Evolutionary conservation across 2,329 filamentous ascomycete genomes (phyloP), one percentile per base, ranked within the genome.

Genomic region (Harringtonia lauricola): DNA sequence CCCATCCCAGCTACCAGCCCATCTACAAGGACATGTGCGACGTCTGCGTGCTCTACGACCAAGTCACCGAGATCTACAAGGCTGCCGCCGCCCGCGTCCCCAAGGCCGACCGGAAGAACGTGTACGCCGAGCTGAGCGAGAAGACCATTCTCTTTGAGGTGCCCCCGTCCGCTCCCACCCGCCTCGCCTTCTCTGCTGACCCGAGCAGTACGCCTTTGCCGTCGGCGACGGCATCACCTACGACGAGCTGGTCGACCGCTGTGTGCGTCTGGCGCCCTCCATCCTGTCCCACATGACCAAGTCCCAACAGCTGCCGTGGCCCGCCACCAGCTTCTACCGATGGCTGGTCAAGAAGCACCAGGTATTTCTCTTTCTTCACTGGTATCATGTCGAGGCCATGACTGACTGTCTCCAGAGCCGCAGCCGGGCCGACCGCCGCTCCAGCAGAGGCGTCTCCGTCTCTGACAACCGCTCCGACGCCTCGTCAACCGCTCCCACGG

Each of bases 41-140:
- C 55, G 80, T 76, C 2, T 72, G 83, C 13, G 66, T 69, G 9
- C 61, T 85, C 18, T 74, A 86, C 51, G 84, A 83, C 56, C 71
- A 69, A 42, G 57, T 84, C 3, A 63, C 76, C 34, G 74, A 78
- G 42, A 66, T 74, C 10, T 81, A 83, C 52, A 60, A 55, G 31
- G 49, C 56, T 50, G 41, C 47, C 7, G 39, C 35, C 6, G 57
- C 55, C 22, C 49, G 56, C 21, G 52, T 55, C 42, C 51, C 60
- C 43, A 58, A 64, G 44, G 57, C 62, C 57, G 53, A 67, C 56
- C 43, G 42, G 3, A 62, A 57, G 33, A 57, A 55, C 15, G 51
- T 55, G 29, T 47, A 51, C 46, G 38, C 33, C 12, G 40, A 49
- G 17, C 42, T 64, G 43, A 41, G 59, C 44, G 42, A 62, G 41